These are phyloP conservation scores for Basidiobolus meristosporus DNA, from an alignment of 371 early-diverging fungal genomes.

Conservation along the genomic window DNA sequence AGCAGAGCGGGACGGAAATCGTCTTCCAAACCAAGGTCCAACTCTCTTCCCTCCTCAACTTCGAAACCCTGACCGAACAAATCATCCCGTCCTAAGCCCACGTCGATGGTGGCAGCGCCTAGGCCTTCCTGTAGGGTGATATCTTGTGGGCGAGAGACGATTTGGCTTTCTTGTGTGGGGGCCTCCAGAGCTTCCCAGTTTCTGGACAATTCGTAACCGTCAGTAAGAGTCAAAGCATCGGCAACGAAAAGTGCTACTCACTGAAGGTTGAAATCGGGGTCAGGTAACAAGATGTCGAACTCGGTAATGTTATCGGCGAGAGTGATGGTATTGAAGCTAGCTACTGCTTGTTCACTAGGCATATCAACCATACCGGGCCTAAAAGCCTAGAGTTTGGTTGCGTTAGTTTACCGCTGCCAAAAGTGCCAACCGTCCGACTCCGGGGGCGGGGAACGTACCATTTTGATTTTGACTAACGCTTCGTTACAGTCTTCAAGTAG, in stretches of 20 bases:
- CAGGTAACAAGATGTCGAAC: constrained; percentile 74
- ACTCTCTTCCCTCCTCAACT: constrained; percentile 6
- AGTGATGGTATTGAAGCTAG: constrained; percentile 67
- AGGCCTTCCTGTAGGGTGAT: constrained; percentile 20
- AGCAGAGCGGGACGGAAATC: neutral
- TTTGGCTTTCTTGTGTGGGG: constrained; percentile 8
- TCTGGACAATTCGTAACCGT: too few relatives aligned
- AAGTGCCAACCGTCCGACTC: constrained; percentile 2
- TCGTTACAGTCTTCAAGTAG: constrained; percentile 95
- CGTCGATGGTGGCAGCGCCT: constrained; percentile 8
- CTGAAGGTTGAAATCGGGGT: constrained; percentile 32
- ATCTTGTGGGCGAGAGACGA: constrained; percentile 25
- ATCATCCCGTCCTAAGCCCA: constrained; percentile 6
- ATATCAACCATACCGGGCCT: constrained; percentile 74
- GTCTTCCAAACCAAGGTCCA: constrained; percentile 4
- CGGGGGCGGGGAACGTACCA: constrained; percentile 45
- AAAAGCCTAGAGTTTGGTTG: constrained; percentile 36
- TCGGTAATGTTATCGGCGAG: constrained; percentile 72
- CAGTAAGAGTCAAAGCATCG: neutral
- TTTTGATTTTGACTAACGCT: constrained; percentile 82
- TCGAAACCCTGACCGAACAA: constrained; percentile 6
- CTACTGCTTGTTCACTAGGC: constrained; percentile 50
- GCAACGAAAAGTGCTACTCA: neutral
- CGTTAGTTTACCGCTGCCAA: constrained; percentile 4
- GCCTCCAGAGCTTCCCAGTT: too few relatives aligned